phyloP scores from a whole-genome alignment of 1,284 basidiomycete species.

The Pseudozyma tsukubaensis region DNA sequence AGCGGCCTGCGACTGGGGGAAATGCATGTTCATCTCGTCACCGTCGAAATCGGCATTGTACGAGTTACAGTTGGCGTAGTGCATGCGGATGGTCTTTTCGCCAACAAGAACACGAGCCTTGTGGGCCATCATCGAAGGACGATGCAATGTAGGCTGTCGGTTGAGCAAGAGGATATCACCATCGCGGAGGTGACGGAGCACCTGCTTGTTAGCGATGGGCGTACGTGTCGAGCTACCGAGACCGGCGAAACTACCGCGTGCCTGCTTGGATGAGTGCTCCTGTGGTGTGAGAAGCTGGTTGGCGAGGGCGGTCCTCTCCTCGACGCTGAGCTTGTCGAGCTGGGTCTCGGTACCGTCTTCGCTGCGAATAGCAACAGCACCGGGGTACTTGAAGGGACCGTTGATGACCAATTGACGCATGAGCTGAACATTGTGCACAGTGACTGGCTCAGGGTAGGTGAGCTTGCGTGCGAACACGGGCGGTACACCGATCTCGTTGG shows the following conservation, averaged over 20 bases:
- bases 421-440: slow-evolving; percentile 87
- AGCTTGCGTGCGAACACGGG: slow-evolving; percentile 97
- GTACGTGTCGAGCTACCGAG: slow-evolving; percentile 66
- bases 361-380: slow-evolving; percentile 92
- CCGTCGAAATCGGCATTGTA: slow-evolving; percentile 99
- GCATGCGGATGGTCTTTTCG: slow-evolving; percentile 99
- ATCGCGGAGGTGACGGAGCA: slow-evolving; percentile 92
- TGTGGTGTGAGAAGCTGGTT: slow-evolving; percentile 95
- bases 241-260: slow-evolving; percentile 65
- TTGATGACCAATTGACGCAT: slow-evolving; percentile 91
- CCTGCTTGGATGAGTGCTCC: slow-evolving; percentile 72
- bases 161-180: slow-evolving; percentile 97
- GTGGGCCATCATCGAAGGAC: slow-evolving; percentile 99
- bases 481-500: slow-evolving; percentile 97
- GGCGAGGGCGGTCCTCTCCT: slow-evolving; percentile 91
- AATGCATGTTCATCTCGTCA: slow-evolving; percentile 99
- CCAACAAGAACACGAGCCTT: slow-evolving; percentile 90
- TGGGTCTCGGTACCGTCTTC: slow-evolving; percentile 78
- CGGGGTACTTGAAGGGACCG: slow-evolving; percentile 89
- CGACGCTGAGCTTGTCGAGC: slow-evolving; percentile 81
- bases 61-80: slow-evolving; percentile 99
- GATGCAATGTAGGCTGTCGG: slow-evolving; percentile 97
- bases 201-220: slow-evolving; percentile 87
- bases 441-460: slow-evolving; percentile 98
- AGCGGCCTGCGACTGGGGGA: slow-evolving; percentile 93